Evolutionary conservation across 2,329 filamentous ascomycete genomes (phyloP).

Genomic region (Aureobasidium uvarum): DNA sequence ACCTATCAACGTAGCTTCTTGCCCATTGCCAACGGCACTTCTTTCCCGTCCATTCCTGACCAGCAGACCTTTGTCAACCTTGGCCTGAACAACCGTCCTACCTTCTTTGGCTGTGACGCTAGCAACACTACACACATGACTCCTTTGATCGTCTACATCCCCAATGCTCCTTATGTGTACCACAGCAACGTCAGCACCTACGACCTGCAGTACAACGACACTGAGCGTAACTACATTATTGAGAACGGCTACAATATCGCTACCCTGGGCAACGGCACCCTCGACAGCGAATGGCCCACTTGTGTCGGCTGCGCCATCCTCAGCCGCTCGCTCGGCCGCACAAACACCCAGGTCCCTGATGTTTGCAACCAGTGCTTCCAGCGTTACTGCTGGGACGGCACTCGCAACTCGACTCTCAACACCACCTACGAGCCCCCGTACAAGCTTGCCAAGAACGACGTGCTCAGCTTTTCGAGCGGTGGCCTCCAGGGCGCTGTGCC

Average conservation of each 20-base stretch:
- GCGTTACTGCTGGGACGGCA: conserved; percentile 94
- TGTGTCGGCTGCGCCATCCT: conserved; percentile 90
- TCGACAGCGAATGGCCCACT: conserved; percentile 70
- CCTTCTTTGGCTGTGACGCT: conserved; percentile 76
- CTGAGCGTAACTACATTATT: conserved; percentile 74
- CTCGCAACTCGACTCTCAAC: conserved; percentile 44
- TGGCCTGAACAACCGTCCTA: conserved; percentile 69
- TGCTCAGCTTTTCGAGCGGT: conserved; percentile 3
- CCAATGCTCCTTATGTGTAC: conserved; percentile 67
- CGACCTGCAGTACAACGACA: conserved; percentile 60
- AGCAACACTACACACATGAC: conserved; percentile 59
- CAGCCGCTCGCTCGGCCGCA: conserved; percentile 70
- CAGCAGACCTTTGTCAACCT: conserved; percentile 76
- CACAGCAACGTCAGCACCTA: conserved; percentile 80
- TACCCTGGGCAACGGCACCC: conserved; percentile 77
- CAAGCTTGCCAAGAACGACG: conserved; percentile 25
- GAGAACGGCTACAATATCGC: conserved; percentile 80
- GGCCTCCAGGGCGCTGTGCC: not conserved
- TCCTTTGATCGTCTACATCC: conserved; percentile 82
- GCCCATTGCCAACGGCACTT: conserved; percentile 62
- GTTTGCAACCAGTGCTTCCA: conserved; percentile 75
- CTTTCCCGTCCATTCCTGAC: conserved; percentile 71
- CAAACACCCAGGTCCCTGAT: conserved; percentile 64
- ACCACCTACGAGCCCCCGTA: conserved; percentile 26
- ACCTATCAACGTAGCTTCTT: conserved; percentile 67